Evolutionary conservation across 192 early-diverging fungal genomes (phyloP).

Genomic region (Mortierella claussenii): DNA sequence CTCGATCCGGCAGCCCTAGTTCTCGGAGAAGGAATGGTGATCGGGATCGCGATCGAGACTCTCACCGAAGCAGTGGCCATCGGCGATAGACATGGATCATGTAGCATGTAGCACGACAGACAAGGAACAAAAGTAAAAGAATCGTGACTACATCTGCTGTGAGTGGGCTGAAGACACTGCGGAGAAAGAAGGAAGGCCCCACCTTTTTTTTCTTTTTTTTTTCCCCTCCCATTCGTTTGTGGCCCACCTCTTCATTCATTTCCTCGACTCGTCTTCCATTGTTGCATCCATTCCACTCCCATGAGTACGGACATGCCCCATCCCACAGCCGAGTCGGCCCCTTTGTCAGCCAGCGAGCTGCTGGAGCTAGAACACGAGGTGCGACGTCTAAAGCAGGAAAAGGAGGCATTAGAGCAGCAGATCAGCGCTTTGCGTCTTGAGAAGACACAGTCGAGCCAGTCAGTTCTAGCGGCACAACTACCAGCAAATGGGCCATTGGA

Average conservation of each 20-base stretch:
- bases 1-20: conserved; percentile 34
- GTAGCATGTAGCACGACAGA: too few species aligned
- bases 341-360: neutral
- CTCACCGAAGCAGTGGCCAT: neutral
- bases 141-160: too few species aligned
- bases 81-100: too few species aligned
- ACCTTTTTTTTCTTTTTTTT: too few species aligned
- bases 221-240: too few species aligned
- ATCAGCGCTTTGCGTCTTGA: conserved; percentile 27
- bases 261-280: neutral
- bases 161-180: too few species aligned
- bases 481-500: neutral
- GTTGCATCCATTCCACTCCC: too few species aligned
- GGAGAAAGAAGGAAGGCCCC: too few species aligned
- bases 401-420: conserved; percentile 21
- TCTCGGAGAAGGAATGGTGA: conserved; percentile 9
- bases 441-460: neutral
- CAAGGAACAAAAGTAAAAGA: too few species aligned
- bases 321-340: neutral
- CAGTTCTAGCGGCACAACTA: neutral
- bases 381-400: conserved; percentile 23
- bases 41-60: conserved; percentile 7
- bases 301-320: too few species aligned
- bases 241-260: neutral
- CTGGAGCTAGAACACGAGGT: conserved; percentile 13